Evolutionary conservation across 2,329 filamentous ascomycete genomes (phyloP), one percentile per base, ranked within the genome.

Genomic region (Camptophora hylomeconis): DNA sequence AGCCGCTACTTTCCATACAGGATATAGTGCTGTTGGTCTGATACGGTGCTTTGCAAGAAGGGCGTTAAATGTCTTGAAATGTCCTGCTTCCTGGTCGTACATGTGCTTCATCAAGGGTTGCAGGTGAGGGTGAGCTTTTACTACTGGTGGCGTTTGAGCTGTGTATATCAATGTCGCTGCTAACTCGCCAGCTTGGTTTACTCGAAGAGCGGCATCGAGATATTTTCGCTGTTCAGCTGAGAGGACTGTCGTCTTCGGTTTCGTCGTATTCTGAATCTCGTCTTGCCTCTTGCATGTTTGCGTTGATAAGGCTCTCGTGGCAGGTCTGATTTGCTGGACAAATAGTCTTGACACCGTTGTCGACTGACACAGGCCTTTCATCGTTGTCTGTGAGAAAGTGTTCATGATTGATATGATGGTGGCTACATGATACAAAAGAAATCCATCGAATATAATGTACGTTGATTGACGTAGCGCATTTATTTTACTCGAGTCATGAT

Each of bases 141-240:
- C 65, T 29, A 95, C 60, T n/a, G 76, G 71, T 1, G 86, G 83
- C 1, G 75, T 87, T 55, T 98, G 89, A 2, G 82, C 76, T 2
- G 73, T 75, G 61, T 95, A 98, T 54, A 98, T 98, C 32, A 92
- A 72, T 15, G 82, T 87, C 17, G 89, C 89, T 31, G 89, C 89
- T n/a, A 98, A 72, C 58, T 98, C 89, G 50, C 89, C 89, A 14
- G 89, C 84, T 59, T 98, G 89, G 56, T 98, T 95, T 33, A 98
- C 89, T 38, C 89, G 83, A 17, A 95, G 74, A 10, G 82, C 82
- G 16, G 76, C 71, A 34, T 80, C 75, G 26, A 92, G 72, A 46
- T 78, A 92, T 32, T 77, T 67, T 34, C 72, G 68, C 48, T 92
- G 82, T 36, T 72, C 65, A 39, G 69, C 57, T 17, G 73, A 81